Base-by-base conservation (phyloP, 257 asterid species). In the Solanum chiquidenum region DNA sequence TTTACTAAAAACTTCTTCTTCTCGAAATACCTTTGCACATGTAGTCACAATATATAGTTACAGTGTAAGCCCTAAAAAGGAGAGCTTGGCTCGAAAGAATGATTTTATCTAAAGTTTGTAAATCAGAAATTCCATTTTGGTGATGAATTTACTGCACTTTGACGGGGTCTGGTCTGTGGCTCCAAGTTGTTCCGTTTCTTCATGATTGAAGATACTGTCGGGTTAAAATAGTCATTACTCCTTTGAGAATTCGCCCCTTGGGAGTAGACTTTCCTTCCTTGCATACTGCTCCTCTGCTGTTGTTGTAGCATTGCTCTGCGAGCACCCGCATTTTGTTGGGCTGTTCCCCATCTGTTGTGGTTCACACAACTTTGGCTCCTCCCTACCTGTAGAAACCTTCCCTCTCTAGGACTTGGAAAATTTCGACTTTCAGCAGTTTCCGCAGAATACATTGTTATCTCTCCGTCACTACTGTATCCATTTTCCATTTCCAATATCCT, bases 361-460 rank as follows among this genome's bases (percentile, higher is more conserved):
- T 90, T 97, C 76, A 95, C 98, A 72, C 99, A 95, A 83, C 99
- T 97, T 88, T 95, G 99, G 90, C 99, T 97, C 91, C 99, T 94
- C 49, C 98, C 96, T 7, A 95, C 98, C 35, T 90, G 93, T 60
- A 93, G 92, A 55, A 84, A 90, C 87, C 90, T 93, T 66, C 95
- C 92, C 44, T 92, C 93, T 88, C 93, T 90, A 9, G 99, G 99
- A 82, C 99, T 95, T 1, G 98, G 86, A 86, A 89, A 91, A 66
- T 97, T 97, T 37, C 95, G 93, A 89, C 99, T 96, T 87, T 97
- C 99, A 37, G 99, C 99, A n/a, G 99, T 97, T 90, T 97, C 99
- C 2, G 99, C 99, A 25, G 99, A 97, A 88, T 97, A 97, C 99
- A 96, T 96, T 33, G 99, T 97, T 1, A 98, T 96, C 91, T 94